Conservation (phyloP, 345 rosid species). For the Dimocarpus longan region DNA sequence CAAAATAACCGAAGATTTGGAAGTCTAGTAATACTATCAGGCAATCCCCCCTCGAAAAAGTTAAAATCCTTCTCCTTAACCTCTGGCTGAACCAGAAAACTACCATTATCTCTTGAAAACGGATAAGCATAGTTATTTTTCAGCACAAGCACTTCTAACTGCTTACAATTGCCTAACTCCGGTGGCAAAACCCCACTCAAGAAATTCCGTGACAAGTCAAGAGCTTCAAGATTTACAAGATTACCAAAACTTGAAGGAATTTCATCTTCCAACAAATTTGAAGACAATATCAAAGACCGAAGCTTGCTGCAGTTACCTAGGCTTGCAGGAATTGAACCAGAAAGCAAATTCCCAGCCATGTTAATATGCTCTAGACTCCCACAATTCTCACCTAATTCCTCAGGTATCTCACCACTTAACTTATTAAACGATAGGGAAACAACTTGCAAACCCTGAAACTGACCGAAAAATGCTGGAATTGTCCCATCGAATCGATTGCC, state of each 20-base stretch:
- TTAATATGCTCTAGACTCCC: conserved; percentile 41
- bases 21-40: conserved; percentile 37
- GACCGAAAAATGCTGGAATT: conserved; percentile 31
- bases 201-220: conserved; percentile 47
- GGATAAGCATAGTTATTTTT: conserved; percentile 39
- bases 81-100: conserved; percentile 20
- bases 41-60: conserved; percentile 43
- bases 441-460: conserved; percentile 27
- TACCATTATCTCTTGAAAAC: conserved; percentile 26
- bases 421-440: conserved; percentile 40
- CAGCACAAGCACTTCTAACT: conserved; percentile 44
- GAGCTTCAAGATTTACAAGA: conserved; percentile 44
- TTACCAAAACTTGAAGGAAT: conserved; percentile 39
- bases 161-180: conserved; percentile 38
- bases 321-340: conserved; percentile 43
- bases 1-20: conserved; percentile 44
- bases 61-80: conserved; percentile 43
- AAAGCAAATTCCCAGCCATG: conserved; percentile 40
- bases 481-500: conserved; percentile 48
- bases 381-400: conserved; percentile 39
- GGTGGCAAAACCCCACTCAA: conserved; percentile 50
- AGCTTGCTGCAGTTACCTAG: conserved; percentile 45
- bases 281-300: conserved; percentile 39
- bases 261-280: conserved; percentile 43
- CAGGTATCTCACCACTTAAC: conserved; percentile 41